Percentiles rank a stretch among this genome's conserved stretches.
Conservation (phyloP, 1,284 basidiomycete species). For the Moesziomyces aphidis region DNA sequence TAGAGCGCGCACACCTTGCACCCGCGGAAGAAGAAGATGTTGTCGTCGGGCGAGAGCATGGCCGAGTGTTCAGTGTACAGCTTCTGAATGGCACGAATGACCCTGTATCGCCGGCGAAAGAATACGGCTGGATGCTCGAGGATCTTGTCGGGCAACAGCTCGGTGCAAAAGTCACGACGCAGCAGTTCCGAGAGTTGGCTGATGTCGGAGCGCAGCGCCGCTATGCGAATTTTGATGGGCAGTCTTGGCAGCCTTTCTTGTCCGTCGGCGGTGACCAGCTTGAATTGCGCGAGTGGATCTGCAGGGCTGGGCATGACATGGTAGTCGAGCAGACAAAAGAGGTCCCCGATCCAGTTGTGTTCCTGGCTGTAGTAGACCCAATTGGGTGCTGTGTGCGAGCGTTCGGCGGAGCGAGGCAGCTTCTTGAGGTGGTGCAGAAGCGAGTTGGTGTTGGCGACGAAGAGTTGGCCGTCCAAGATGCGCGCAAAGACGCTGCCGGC, state of each 20-base stretch:
- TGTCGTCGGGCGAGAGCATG: slow-evolving; percentile 28
- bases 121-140: slow-evolving; percentile 9
- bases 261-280: slow-evolving; percentile 20
- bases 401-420: slow-evolving; percentile 4
- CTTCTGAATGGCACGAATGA: slow-evolving; percentile 25
- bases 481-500: slow-evolving; percentile 14
- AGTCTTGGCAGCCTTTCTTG: slow-evolving; percentile 28
- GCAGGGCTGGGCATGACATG: slow-evolving; percentile 15
- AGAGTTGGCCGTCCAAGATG: slow-evolving; percentile 11
- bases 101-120: slow-evolving; percentile 18
- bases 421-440: slow-evolving; percentile 8
- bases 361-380: not conserved
- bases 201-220: slow-evolving; percentile 24
- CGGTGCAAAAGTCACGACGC: slow-evolving; percentile 29
- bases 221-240: slow-evolving; percentile 14
- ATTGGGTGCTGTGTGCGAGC: slow-evolving; percentile 4
- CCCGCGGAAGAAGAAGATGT: slow-evolving; percentile 24
- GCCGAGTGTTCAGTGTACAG: slow-evolving; percentile 25
- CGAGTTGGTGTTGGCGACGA: slow-evolving; percentile 9
- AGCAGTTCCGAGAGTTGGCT: slow-evolving; percentile 28
- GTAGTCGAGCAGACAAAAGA: slow-evolving; percentile 34
- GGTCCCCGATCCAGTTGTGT: slow-evolving; percentile 10
- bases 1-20: slow-evolving; percentile 30
- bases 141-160: slow-evolving; percentile 17
- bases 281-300: slow-evolving; percentile 26